Percentiles rank a stretch among this genome's conserved stretches.
Conservation (phyloP, 352 stramenopile genomes). For the Pythium biforme region DNA sequence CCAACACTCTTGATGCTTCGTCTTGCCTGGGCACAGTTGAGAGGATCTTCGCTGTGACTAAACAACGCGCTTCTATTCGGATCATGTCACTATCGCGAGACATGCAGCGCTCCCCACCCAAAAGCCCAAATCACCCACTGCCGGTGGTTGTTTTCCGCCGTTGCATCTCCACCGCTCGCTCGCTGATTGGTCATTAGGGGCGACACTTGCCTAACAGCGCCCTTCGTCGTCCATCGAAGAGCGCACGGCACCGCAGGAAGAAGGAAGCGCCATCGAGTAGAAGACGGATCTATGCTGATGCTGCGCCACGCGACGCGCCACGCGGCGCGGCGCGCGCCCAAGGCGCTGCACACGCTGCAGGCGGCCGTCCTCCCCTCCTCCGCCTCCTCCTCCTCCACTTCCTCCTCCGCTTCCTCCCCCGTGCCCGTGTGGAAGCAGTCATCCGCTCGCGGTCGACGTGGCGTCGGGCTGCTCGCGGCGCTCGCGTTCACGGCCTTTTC, state of each 20-base stretch:
- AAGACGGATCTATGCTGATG: background rate
- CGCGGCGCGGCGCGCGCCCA: background rate
- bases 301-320: constrained; percentile 9
- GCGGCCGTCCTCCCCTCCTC: background rate
- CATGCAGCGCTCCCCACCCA: background rate
- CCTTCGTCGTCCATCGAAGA: too few species aligned
- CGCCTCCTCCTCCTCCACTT: too few species aligned
- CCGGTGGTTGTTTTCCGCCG: constrained; percentile 17
- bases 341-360: constrained; percentile 2
- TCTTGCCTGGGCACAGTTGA: background rate
- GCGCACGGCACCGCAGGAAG: too few species aligned
- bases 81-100: constrained; percentile 14
- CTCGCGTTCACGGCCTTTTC: constrained; percentile 5
- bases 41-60: background rate
- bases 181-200: constrained; percentile 16
- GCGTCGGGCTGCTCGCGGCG: constrained; percentile 3
- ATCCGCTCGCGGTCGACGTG: background rate
- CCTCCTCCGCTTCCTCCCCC: background rate
- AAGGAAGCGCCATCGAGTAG: too few species aligned
- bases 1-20: background rate
- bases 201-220: too few species aligned
- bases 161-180: constrained; percentile 15
- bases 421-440: too few species aligned
- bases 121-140: constrained; percentile 5
- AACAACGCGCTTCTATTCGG: constrained; percentile 9